Evolutionary conservation across 768 basidiomycete genomes (phyloP).

Genomic region (Kwoniella dejecticola): DNA sequence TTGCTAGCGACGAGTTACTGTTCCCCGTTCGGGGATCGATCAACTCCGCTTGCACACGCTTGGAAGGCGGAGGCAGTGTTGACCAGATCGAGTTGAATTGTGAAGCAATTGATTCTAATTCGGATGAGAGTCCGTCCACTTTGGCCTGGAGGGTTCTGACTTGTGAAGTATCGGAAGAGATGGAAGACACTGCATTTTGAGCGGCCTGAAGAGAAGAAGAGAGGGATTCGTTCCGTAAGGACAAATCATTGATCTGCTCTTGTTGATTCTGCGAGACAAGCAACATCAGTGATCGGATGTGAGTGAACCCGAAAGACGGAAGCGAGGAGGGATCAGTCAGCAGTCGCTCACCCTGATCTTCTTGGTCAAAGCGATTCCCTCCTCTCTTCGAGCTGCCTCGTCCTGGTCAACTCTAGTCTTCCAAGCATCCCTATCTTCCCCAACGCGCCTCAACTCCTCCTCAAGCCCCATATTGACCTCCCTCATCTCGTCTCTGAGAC

Average conservation of each 20-base stretch:
- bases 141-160: constrained; percentile 37
- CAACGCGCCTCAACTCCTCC: constrained; percentile 46
- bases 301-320: too few species aligned
- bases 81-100: constrained; percentile 75
- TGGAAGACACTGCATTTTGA: constrained; percentile 32
- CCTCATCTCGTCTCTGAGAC: constrained; percentile 50
- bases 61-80: constrained; percentile 79
- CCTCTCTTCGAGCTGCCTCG: constrained; percentile 18
- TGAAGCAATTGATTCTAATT: constrained; percentile 64
- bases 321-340: too few species aligned
- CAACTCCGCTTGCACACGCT: constrained; percentile 62
- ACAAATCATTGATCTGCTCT: constrained; percentile 44
- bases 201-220: constrained; percentile 45
- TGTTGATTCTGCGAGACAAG: constrained; percentile 27
- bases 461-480: constrained; percentile 55
- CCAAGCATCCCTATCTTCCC: constrained; percentile 49
- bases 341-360: constrained; percentile 43
- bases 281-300: too few species aligned
- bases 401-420: constrained; percentile 39
- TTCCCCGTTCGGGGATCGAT: constrained; percentile 55
- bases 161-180: constrained; percentile 21
- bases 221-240: constrained; percentile 48
- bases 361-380: constrained; percentile 26
- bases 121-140: constrained; percentile 55
- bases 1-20: constrained; percentile 51